Evolutionary conservation across 345 rosid species (phyloP), one percentile per base, ranked within the genome.

Genomic region (Heritiera littoralis): DNA sequence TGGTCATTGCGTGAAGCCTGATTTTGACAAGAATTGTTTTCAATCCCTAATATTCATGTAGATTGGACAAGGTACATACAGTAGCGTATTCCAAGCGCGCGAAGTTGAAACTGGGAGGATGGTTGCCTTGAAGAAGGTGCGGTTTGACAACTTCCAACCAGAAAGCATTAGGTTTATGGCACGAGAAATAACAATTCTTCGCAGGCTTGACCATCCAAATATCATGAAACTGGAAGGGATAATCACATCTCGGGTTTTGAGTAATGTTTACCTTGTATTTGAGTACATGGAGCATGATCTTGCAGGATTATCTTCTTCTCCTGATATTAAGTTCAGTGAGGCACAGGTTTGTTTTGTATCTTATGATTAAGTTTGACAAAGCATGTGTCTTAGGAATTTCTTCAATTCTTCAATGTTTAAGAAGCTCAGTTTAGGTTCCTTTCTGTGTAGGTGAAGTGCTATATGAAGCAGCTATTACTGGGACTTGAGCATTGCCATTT

Each of bases 31-130:
- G 18, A 75, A 74, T 69, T 75, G 28, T 68, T 77, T 72, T 75
- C 49, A 8, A 72, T 45, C 9, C 43, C 51, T 80, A 40, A 70
- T 46, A 18, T 86, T 43, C 5, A n/a, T 70, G 32, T 82, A 92
- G 97, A 89, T 92, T 81, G 97, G 97, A 85, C 97, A 92, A 87
- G 97, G 97, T 13, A 92, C 97, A 64, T 92, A 92, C 80, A 92
- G 97, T 85, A 92, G 89, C 11, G 97, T 92, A 63, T 92, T 89
- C 78, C 87, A 89, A 77, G 97, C 94, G 73, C 80, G 92, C 0
- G 93, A 92, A 85, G 90, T 92, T 38, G 90, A 80, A 78, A 91
- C 88, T 0, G 93, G 97, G 40, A 89, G 79, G 82, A 85, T 89
- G 88, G 87, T 91, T 80, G 97, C 97, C 14, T 78, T 92, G 81